Base-by-base conservation (phyloP, 2,329 filamentous ascomycete species). In the Seiridium cupressi region DNA sequence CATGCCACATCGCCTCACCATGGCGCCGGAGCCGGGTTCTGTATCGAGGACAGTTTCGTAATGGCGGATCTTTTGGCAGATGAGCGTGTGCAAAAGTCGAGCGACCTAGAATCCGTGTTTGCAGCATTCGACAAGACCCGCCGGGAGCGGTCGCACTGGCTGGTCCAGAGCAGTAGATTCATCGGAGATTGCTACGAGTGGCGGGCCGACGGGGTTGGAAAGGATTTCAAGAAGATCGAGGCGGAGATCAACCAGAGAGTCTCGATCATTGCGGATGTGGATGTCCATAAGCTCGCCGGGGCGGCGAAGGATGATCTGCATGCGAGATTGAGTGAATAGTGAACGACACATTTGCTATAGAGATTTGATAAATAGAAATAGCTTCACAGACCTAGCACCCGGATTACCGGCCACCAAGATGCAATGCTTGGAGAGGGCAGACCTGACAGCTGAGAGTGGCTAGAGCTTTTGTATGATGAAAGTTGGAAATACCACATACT, bases 101-200 rank as follows among this genome's bases (percentile, higher is more conserved):
- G 26, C 8, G 7, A 54, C 11, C 32, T 60, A 6, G 55, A 42
- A 4, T 55, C 60, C 34, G 55, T 38, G 1, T 61, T 59, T 32
- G 49, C 36, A 3, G 44, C 55, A 3, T 61, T 44, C 26, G 60
- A 61, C 56, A 44, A 48, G 3, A 36, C 44, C 4, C 44, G 60
- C 18, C 49, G 55, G 5, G 47, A 51, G 2, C 51, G 60, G 6
- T 38, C 55, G 2, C 51, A 62, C 13, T 62, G 60, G 60, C 46
- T 62, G 11, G 60, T 60, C 3, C 57, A 60, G 51, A 58, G 57
- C 53, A 62, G 60, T 40, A 46, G 60, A 0, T 51, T 47, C 31
- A 55, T 59, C 36, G 49, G 47, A 3, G 60, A 61, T 11, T 36
- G 57, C 49, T 61, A 61, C 51, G 46, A 61, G 48, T 53, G 48